These are phyloP conservation scores for Pseudonitzschia delicatissima DNA, from an alignment of 108 stramenopile species.

Conservation along the genomic window DNA sequence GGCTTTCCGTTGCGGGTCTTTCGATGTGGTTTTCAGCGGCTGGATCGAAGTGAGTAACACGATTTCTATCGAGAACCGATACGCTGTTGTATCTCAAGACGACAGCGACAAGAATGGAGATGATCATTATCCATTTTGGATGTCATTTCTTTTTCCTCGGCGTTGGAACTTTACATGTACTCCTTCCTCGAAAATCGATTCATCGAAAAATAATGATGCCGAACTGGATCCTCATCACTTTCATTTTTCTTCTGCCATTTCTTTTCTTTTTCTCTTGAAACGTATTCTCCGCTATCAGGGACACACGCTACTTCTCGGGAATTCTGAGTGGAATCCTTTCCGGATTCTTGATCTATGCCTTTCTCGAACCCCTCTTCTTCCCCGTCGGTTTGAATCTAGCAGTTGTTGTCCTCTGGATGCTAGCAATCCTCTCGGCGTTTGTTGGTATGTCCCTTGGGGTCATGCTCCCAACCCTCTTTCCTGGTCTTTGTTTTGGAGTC, in stretches of 20 bases:
- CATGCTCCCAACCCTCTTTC: slow-evolving; percentile 51
- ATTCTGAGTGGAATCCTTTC: slow-evolving; percentile 36
- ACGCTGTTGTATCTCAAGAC: too few relatives aligned
- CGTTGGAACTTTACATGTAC: too few relatives aligned
- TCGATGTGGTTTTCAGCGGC: slow-evolving; percentile 28
- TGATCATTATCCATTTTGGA: too few relatives aligned
- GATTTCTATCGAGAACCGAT: too few relatives aligned
- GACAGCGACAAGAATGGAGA: too few relatives aligned
- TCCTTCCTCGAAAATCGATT: too few relatives aligned
- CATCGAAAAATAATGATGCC: too few relatives aligned
- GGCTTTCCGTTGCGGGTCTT: slow-evolving; percentile 21
- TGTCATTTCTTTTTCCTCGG: too few relatives aligned
- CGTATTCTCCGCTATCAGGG: slow-evolving; percentile 13
- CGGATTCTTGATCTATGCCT: slow-evolving; percentile 41
- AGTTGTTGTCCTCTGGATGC: slow-evolving; percentile 48
- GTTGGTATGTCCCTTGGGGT: slow-evolving; percentile 69
- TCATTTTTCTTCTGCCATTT: not conserved
- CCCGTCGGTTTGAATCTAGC: slow-evolving; percentile 53
- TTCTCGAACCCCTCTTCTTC: slow-evolving; percentile 51
- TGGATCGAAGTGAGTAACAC: slow-evolving; percentile 18
- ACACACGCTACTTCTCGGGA: slow-evolving; percentile 52
- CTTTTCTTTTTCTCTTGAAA: not conserved
- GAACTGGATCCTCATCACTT: too few relatives aligned
- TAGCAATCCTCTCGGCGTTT: slow-evolving; percentile 43
- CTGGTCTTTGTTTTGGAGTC: slow-evolving; percentile 60